Evolutionary conservation across 768 basidiomycete species (phyloP).

Genomic region (Kwoniella sp.): DNA sequence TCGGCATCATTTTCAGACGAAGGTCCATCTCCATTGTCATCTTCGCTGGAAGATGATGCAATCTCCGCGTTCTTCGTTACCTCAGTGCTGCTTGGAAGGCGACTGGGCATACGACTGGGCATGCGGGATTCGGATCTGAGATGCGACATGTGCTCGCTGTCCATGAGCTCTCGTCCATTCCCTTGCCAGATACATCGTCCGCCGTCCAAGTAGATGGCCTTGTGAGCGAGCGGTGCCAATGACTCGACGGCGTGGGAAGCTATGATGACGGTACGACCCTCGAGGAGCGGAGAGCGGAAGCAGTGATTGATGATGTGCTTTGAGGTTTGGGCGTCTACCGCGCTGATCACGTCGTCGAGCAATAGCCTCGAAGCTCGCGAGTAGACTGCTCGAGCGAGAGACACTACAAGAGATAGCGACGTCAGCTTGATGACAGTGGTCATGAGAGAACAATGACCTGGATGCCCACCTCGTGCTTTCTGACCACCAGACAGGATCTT

Average conservation of each 20-base stretch:
- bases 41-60: not conserved
- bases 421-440: not conserved
- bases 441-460: not conserved
- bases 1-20: slow-evolving; percentile 9
- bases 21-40: not conserved
- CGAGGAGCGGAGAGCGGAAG: slow-evolving; percentile 60
- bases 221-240: slow-evolving; percentile 47
- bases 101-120: slow-evolving; percentile 7
- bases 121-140: slow-evolving; percentile 15
- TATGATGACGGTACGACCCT: slow-evolving; percentile 62
- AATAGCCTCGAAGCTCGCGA: slow-evolving; percentile 66
- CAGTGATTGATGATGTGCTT: slow-evolving; percentile 62
- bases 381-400: slow-evolving; percentile 66
- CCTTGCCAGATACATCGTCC: slow-evolving; percentile 36
- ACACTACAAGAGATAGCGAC: slow-evolving; percentile 50
- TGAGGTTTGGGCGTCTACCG: slow-evolving; percentile 65
- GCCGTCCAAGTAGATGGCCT: slow-evolving; percentile 47
- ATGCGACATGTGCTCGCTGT: slow-evolving; percentile 40
- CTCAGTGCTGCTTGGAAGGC: slow-evolving; percentile 4
- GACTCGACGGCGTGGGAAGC: slow-evolving; percentile 58
- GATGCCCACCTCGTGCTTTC: slow-evolving; percentile 59
- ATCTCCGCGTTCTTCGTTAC: not conserved
- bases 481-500: slow-evolving; percentile 62
- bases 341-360: slow-evolving; percentile 70
- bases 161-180: slow-evolving; percentile 29